Percentiles rank a stretch among this genome's conserved stretches.
phyloP scores from a whole-genome alignment of 208 protist species.

The Acanthamoeba castellanii region DNA sequence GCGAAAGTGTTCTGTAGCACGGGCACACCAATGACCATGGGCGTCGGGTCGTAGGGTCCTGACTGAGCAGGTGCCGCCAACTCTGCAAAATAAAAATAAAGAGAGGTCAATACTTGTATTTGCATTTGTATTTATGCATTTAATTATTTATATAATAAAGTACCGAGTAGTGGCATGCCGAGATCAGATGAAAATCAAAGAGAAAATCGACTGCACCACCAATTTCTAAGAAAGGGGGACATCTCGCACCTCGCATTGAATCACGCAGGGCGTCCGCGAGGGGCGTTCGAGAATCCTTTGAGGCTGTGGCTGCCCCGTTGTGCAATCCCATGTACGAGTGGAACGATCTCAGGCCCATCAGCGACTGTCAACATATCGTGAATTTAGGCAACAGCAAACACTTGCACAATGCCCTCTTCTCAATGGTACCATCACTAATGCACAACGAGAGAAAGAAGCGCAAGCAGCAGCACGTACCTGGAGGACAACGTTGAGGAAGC shows the following conservation, averaged over 20 bases:
- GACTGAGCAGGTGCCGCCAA: background rate
- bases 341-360: conserved; percentile 22
- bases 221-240: no score
- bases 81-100: background rate
- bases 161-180: no score
- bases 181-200: background rate
- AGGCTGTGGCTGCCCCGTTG: background rate
- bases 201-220: background rate
- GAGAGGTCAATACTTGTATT: background rate
- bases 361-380: background rate
- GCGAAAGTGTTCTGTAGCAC: conserved; percentile 5
- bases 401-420: background rate
- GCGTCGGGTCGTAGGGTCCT: background rate
- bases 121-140: no score
- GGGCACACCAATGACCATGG: background rate
- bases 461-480: background rate
- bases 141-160: no score
- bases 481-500: conserved; percentile 57
- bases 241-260: background rate
- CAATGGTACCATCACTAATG: background rate
- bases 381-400: background rate
- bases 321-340: background rate
- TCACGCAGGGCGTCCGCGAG: background rate
- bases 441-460: background rate
- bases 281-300: background rate